Evolutionary conservation across 441 rosid genomes (phyloP).

Genomic region (Populus trichocarpa): DNA sequence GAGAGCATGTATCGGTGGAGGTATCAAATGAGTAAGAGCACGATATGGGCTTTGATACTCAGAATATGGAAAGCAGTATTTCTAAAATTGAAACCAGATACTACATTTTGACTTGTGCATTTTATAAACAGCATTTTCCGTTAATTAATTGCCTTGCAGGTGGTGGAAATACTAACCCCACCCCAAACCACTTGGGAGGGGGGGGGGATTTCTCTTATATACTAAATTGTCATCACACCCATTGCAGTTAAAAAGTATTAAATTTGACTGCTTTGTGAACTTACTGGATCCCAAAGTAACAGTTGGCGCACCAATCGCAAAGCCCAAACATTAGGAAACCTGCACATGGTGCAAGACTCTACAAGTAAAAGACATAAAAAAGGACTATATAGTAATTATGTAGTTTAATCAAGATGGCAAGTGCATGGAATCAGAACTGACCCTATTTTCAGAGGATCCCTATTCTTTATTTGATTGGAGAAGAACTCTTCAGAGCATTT

Average conservation of each 20-base stretch:
- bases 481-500: slow-evolving; percentile 94
- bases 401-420: slow-evolving; percentile 9
- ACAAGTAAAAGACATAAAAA: not conserved
- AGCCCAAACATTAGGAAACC: slow-evolving; percentile 85
- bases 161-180: no score
- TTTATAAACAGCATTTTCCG: no score
- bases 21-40: no score
- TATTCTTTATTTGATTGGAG: slow-evolving; percentile 70
- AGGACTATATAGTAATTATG: not conserved
- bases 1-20: not conserved
- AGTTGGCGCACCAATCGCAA: slow-evolving; percentile 85
- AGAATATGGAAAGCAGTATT: no score
- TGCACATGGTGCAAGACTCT: slow-evolving; percentile 27
- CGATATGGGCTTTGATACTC: no score
- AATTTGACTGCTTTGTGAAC: slow-evolving; percentile 24
- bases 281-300: slow-evolving; percentile 85
- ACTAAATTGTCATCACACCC: not conserved
- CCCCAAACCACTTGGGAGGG: no score
- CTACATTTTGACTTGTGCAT: no score
- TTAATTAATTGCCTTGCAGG: no score
- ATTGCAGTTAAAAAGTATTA: not conserved
- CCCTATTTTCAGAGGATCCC: slow-evolving; percentile 94
- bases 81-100: no score
- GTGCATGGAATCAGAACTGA: slow-evolving; percentile 26
- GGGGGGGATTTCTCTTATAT: not conserved